Evolutionary conservation across 352 stramenopile species (phyloP).

Genomic region (Bremia lactucae): DNA sequence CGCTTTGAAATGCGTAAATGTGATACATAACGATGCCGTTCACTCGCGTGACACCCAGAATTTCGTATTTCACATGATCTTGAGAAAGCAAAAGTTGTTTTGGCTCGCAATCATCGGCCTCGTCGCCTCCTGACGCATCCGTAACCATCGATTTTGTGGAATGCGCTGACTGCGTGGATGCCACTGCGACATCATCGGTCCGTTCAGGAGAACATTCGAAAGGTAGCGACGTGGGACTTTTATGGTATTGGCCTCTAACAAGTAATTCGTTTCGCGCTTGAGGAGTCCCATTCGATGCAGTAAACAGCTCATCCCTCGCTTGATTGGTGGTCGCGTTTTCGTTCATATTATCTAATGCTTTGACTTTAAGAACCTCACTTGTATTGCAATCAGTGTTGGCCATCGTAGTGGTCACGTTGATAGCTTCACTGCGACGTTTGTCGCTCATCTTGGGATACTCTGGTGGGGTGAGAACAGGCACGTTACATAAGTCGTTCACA

Average conservation of each 20-base stretch:
- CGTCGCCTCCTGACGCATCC: constrained; percentile 2
- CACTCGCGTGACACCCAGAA: constrained; percentile 30
- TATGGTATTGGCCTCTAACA: constrained; percentile 3
- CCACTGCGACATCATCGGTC: constrained; percentile 16
- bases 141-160: constrained; percentile 12
- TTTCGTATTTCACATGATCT: constrained; percentile 24
- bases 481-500: no score
- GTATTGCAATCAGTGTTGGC: constrained; percentile 17
- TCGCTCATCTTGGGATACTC: no score
- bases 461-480: no score
- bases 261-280: constrained; percentile 9
- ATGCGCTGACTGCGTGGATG: constrained; percentile 10
- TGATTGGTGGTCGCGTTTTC: constrained; percentile 2
- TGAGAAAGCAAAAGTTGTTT: constrained; percentile 1
- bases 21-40: constrained; percentile 47
- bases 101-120: constrained; percentile 11
- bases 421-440: no score
- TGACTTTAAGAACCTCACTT: constrained; percentile 6
- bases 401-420: constrained; percentile 1
- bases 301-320: constrained; percentile 7
- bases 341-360: neutral
- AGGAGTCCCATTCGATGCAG: constrained; percentile 1
- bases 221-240: no score
- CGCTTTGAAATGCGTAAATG: constrained; percentile 26
- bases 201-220: no score